A percentile compares a stretch with the other conserved stretches of the same genome.
These are phyloP conservation scores for Spinacia oleracea DNA, from an alignment of 179 eudicot species.

Conservation along the genomic window DNA sequence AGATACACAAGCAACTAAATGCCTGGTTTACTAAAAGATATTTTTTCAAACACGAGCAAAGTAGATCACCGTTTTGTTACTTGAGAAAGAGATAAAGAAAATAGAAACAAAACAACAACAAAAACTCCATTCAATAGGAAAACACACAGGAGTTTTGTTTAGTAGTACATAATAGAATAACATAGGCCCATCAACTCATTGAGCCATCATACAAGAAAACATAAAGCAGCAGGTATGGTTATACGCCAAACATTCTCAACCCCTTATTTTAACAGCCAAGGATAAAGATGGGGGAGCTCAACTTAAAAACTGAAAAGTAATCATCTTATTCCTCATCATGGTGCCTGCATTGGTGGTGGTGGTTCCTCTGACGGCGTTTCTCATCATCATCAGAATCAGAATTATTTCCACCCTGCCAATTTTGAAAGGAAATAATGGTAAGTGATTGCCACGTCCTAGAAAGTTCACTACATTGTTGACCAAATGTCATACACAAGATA, in stretches of 20 bases:
- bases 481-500: background rate
- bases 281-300: conserved; percentile 22
- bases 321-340: conserved; percentile 47
- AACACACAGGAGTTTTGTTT: background rate
- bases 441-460: background rate
- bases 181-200: conserved; percentile 18
- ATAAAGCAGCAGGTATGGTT: conserved; percentile 2
- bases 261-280: conserved; percentile 23
- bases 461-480: background rate
- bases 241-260: conserved; percentile 22
- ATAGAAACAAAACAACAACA: background rate
- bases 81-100: background rate
- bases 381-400: conserved; percentile 51
- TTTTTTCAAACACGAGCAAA: no score
- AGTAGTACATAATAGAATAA: conserved; percentile 1
- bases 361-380: conserved; percentile 28
- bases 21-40: no score
- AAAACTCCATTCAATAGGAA: background rate
- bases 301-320: background rate
- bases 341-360: conserved; percentile 61
- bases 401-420: conserved; percentile 49
- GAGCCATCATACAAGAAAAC: conserved; percentile 13
- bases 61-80: background rate
- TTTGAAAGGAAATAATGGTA: background rate
- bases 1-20: background rate